Evolutionary conservation across 2,329 filamentous ascomycete species (phyloP).

Genomic region (Sphaerulina populicola): DNA sequence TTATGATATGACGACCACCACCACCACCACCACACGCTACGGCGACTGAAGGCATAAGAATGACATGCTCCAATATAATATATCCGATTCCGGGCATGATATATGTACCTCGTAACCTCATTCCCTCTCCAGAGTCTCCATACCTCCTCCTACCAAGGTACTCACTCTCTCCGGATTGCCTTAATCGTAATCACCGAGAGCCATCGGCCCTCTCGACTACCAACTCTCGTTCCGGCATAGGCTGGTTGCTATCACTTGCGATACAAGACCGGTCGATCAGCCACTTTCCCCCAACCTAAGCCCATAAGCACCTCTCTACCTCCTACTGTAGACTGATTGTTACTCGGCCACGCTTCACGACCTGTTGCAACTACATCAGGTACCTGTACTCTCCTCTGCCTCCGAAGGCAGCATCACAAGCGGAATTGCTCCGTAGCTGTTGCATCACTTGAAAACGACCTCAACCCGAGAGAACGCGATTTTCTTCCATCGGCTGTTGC

Average conservation of each 20-base stretch:
- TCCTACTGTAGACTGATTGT: too few relatives aligned
- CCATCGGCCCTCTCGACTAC: not conserved
- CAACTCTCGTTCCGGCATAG: not conserved
- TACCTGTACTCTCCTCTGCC: not conserved
- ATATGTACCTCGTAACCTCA: too few relatives aligned
- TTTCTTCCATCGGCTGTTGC: not conserved
- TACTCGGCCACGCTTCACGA: not conserved
- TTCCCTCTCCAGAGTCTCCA: too few relatives aligned
- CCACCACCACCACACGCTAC: not conserved
- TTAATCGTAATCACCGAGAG: not conserved
- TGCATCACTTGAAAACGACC: not conserved
- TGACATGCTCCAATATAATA: too few relatives aligned
- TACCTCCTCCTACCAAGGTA: too few relatives aligned
- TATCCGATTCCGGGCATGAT: too few relatives aligned
- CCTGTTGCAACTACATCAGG: too few relatives aligned
- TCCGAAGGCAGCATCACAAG: not conserved
- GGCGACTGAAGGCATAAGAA: not conserved
- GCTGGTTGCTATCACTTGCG: not conserved
- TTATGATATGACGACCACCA: too few relatives aligned
- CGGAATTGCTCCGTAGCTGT: not conserved
- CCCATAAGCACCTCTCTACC: not conserved
- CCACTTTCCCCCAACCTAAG: not conserved
- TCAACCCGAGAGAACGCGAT: too few relatives aligned
- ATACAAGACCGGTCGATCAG: not conserved
- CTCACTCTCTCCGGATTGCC: not conserved